Evolutionary conservation across 306 rosid species (phyloP).

Genomic region (Vigna radiata): DNA sequence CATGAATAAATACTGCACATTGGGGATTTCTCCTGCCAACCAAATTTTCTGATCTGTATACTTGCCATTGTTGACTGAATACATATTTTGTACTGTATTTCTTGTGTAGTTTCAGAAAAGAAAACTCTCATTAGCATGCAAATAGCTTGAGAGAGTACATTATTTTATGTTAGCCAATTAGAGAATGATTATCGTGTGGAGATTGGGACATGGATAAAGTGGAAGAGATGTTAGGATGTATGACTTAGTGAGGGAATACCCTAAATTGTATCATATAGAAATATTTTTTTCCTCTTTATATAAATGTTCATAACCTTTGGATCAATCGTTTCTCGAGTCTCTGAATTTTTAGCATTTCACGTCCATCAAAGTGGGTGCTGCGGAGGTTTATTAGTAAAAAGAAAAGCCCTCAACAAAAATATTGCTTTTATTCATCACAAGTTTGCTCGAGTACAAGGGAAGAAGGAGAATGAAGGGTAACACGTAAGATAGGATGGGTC

Average conservation of each 20-base stretch:
- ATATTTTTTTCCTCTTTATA: conserved; percentile 19
- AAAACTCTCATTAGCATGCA: conserved; percentile 47
- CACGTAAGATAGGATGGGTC: too few relatives aligned
- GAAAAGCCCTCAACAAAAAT: too few relatives aligned
- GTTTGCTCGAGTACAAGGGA: too few relatives aligned
- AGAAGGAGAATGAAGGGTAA: too few relatives aligned
- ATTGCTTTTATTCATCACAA: too few relatives aligned
- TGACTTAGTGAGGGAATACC: conserved; percentile 52
- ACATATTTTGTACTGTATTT: conserved; percentile 33
- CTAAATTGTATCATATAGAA: conserved; percentile 54
- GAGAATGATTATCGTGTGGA: conserved; percentile 34
- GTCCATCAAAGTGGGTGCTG: background rate
- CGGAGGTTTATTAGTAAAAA: background rate
- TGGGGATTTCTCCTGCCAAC: conserved; percentile 37
- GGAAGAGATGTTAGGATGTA: conserved; percentile 49
- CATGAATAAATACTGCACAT: conserved; percentile 32
- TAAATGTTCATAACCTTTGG: conserved; percentile 39
- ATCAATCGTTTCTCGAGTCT: background rate
- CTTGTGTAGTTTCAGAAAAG: conserved; percentile 44
- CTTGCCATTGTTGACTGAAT: conserved; percentile 38
- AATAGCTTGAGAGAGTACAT: conserved; percentile 43
- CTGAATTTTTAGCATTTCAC: background rate
- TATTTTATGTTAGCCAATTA: conserved; percentile 33
- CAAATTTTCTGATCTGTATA: conserved; percentile 31
- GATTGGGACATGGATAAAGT: conserved; percentile 44